These are phyloP conservation scores for Lodderomyces oxycetoniae DNA, from an alignment of 1,139 yeast species.

Conservation along the genomic window DNA sequence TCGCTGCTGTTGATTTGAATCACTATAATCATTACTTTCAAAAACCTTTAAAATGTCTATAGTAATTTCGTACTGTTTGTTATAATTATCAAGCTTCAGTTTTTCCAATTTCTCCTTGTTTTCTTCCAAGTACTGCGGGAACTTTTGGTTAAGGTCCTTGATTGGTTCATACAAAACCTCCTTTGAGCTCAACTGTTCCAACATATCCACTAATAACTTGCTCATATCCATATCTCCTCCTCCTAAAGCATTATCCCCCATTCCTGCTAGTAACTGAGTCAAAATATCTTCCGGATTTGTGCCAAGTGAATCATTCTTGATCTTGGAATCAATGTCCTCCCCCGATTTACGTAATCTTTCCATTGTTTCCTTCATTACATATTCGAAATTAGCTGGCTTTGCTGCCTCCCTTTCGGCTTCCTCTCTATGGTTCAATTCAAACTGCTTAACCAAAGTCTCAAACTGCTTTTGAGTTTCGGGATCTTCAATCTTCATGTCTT, in stretches of 20 bases:
- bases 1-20: constrained; percentile 47
- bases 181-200: constrained; percentile 80
- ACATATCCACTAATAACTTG: constrained; percentile 67
- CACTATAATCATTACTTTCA: constrained; percentile 52
- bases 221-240: constrained; percentile 55
- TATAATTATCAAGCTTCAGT: constrained; percentile 48
- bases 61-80: constrained; percentile 52
- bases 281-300: constrained; percentile 56
- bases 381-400: constrained; percentile 53
- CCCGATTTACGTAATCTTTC: constrained; percentile 72
- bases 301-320: constrained; percentile 46
- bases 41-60: constrained; percentile 51
- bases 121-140: constrained; percentile 56
- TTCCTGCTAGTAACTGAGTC: constrained; percentile 49
- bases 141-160: constrained; percentile 70
- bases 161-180: constrained; percentile 86
- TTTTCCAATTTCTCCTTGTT: constrained; percentile 42
- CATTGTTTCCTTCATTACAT: constrained; percentile 77
- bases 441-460: constrained; percentile 46
- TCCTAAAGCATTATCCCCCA: constrained; percentile 34
- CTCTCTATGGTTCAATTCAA: constrained; percentile 33
- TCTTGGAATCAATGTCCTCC: constrained; percentile 56
- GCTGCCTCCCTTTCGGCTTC: constrained; percentile 33
- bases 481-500: constrained; percentile 52
- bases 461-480: constrained; percentile 59